phyloP scores from a whole-genome alignment of 352 stramenopile species.

The Pythium myriotylum region DNA sequence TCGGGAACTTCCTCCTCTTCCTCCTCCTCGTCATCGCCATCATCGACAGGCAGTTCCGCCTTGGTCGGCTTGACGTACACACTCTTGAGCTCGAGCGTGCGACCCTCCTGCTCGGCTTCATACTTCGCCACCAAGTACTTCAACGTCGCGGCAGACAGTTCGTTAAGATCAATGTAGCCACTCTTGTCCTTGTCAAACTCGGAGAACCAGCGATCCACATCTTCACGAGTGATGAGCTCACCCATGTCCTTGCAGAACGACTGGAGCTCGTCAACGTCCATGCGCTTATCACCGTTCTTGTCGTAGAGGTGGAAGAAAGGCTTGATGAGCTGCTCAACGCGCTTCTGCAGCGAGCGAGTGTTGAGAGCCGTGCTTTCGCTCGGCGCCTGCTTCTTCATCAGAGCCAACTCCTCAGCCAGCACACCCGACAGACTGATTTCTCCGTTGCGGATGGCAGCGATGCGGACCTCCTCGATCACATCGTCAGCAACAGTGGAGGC shows the following conservation, averaged over 20 bases:
- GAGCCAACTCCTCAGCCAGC: conserved; percentile 72
- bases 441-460: conserved; percentile 67
- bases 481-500: conserved; percentile 69
- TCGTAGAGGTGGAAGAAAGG: conserved; percentile 95
- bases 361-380: conserved; percentile 55
- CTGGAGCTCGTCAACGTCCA: conserved; percentile 92
- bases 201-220: conserved; percentile 84
- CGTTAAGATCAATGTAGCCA: conserved; percentile 93
- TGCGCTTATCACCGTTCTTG: conserved; percentile 85
- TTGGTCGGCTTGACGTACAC: conserved; percentile 53
- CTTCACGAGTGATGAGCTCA: conserved; percentile 79
- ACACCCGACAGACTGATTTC: conserved; percentile 84
- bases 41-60: conserved; percentile 45
- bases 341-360: conserved; percentile 56
- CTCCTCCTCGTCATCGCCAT: conserved; percentile 77
- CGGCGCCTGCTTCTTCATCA: conserved; percentile 52
- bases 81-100: conserved; percentile 32
- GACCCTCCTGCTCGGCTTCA: conserved; percentile 55
- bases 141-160: conserved; percentile 93
- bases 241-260: conserved; percentile 95
- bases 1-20: conserved; percentile 95
- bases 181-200: conserved; percentile 92
- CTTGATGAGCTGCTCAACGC: conserved; percentile 90
- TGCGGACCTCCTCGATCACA: conserved; percentile 70
- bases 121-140: conserved; percentile 84